These are phyloP conservation scores for Tylopilus subfusipes DNA, from an alignment of 768 basidiomycete species.

Conservation along the genomic window DNA sequence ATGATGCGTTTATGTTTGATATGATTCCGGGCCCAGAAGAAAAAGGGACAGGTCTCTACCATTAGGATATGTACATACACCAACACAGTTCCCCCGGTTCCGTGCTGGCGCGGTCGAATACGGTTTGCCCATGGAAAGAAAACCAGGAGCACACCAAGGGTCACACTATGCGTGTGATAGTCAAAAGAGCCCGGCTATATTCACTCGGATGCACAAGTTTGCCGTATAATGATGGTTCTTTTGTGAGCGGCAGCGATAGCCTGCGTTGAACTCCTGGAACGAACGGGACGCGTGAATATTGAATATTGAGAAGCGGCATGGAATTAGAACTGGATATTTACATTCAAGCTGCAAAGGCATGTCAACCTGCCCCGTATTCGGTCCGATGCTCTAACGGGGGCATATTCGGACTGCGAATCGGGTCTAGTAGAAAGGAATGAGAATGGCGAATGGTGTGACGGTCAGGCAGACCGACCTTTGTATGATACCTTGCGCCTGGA, in stretches of 20 bases:
- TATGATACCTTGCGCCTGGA: no score
- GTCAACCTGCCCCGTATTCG: not conserved
- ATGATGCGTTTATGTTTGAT: no score
- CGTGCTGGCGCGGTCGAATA: not conserved
- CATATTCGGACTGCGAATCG: no score
- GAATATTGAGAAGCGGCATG: no score
- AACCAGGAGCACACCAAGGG: not conserved
- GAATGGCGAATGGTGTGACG: not conserved
- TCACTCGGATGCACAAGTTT: not conserved
- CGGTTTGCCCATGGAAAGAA: not conserved
- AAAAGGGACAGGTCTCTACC: not conserved
- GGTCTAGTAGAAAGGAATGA: not conserved
- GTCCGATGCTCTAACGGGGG: no score
- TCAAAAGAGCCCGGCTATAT: not conserved
- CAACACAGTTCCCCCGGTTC: no score
- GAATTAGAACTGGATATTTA: not conserved
- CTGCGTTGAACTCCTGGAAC: not conserved
- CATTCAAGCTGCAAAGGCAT: not conserved
- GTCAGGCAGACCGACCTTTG: no score
- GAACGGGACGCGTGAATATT: not conserved
- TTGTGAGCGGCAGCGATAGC: not conserved
- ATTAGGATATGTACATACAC: not conserved
- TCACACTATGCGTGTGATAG: not conserved
- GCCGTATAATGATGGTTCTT: not conserved
- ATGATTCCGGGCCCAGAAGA: no score